These are phyloP conservation scores for Fusarium scirpi DNA, from an alignment of 2,329 filamentous ascomycete species.

Conservation along the genomic window DNA sequence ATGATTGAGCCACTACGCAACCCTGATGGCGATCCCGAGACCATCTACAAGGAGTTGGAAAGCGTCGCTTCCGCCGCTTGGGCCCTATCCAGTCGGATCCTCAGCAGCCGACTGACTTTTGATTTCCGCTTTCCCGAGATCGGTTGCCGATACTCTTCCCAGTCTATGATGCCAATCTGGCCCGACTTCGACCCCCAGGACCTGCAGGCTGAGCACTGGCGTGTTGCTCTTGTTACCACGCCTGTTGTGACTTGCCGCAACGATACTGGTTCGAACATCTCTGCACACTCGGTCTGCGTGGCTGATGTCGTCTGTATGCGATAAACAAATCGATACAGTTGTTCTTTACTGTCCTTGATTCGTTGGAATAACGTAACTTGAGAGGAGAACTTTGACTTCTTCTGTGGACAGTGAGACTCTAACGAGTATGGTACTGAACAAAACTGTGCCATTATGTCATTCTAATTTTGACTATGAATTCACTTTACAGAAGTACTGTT, in stretches of 20 bases:
- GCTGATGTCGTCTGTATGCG: constrained; percentile 64
- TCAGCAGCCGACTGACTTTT: constrained; percentile 58
- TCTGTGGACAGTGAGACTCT: neutral
- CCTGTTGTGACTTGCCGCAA: constrained; percentile 67
- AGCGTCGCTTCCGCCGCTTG: constrained; percentile 57
- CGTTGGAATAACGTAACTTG: constrained; percentile 1
- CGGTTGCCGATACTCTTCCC: constrained; percentile 60
- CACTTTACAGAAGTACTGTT: neutral
- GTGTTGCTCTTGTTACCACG: constrained; percentile 66
- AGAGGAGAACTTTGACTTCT: neutral
- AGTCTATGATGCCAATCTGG: constrained; percentile 63
- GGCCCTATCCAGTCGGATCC: constrained; percentile 61
- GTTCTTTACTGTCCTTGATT: neutral
- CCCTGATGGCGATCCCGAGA: constrained; percentile 48
- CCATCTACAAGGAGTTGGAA: constrained; percentile 58
- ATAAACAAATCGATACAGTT: constrained; percentile 37
- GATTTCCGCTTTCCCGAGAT: constrained; percentile 64
- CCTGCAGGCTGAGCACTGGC: constrained; percentile 63
- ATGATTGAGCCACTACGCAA: constrained; percentile 57
- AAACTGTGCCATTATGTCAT: constrained; percentile 16
- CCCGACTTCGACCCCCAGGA: constrained; percentile 55
- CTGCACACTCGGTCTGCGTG: constrained; percentile 58
- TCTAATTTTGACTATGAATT: constrained; percentile 15
- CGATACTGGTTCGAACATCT: constrained; percentile 60
- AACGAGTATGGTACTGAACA: constrained; percentile 13